These are phyloP conservation scores for Sarcodon sp. DNA, from an alignment of 768 basidiomycete genomes.

Conservation along the genomic window DNA sequence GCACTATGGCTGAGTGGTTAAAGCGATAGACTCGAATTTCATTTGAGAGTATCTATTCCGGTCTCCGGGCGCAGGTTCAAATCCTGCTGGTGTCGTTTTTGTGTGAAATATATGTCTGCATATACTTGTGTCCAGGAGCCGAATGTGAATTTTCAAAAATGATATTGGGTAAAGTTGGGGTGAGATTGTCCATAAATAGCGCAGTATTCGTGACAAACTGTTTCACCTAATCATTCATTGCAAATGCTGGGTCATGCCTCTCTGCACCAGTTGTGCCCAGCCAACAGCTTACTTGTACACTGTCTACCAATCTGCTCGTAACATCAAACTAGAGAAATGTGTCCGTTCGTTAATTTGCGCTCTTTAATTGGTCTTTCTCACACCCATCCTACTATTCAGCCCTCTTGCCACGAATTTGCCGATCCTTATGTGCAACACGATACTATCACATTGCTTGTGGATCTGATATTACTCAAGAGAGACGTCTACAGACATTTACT, in stretches of 20 bases:
- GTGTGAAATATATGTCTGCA: too few relatives aligned
- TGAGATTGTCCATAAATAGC: too few relatives aligned
- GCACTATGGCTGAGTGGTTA: too few relatives aligned
- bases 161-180: too few relatives aligned
- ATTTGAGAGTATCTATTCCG: too few relatives aligned
- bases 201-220: too few relatives aligned
- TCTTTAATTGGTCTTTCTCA: background rate
- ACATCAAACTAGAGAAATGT: conserved; percentile 75
- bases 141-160: too few relatives aligned
- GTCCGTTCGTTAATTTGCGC: conserved; percentile 28
- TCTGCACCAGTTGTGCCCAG: conserved; percentile 67
- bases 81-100: too few relatives aligned
- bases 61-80: too few relatives aligned
- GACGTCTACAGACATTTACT: conserved; percentile 74
- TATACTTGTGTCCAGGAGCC: too few relatives aligned
- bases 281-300: conserved; percentile 66
- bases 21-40: too few relatives aligned
- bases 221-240: too few relatives aligned
- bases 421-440: conserved; percentile 88
- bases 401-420: conserved; percentile 51
- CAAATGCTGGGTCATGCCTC: conserved; percentile 37
- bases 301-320: conserved; percentile 65
- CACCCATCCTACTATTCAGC: conserved; percentile 19
- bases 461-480: conserved; percentile 71
- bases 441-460: conserved; percentile 54